A percentile compares a stretch with the other conserved stretches of the same genome.
Evolutionary conservation across 2,329 filamentous ascomycete genomes (phyloP).

Genomic region (Ceratocystis cacaofunesta): DNA sequence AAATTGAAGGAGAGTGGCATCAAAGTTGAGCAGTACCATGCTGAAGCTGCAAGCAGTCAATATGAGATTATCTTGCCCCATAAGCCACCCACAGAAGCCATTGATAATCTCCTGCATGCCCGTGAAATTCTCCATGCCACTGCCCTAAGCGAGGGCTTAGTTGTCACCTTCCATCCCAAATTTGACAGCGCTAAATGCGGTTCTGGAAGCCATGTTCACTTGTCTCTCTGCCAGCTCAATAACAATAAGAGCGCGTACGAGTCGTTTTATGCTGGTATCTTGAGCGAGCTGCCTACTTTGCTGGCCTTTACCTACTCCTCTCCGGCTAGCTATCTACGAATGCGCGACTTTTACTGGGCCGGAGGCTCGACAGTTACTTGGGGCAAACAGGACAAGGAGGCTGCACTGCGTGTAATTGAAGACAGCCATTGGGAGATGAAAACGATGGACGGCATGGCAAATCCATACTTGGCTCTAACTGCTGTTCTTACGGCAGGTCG

Average conservation of each 20-base stretch:
- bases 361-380: slow-evolving; percentile 67
- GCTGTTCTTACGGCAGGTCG: slow-evolving; percentile 24
- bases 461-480: slow-evolving; percentile 50
- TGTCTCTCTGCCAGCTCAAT: slow-evolving; percentile 36
- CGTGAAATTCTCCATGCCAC: slow-evolving; percentile 53
- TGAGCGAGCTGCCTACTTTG: slow-evolving; percentile 51
- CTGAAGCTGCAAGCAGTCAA: slow-evolving; percentile 58
- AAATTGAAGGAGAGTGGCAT: slow-evolving; percentile 48
- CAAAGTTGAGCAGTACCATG: slow-evolving; percentile 55
- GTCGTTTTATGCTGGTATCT: slow-evolving; percentile 57
- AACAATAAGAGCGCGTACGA: background rate
- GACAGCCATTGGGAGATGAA: slow-evolving; percentile 64
- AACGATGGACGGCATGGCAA: slow-evolving; percentile 63
- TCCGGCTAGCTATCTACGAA: slow-evolving; percentile 51
- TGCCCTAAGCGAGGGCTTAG: slow-evolving; percentile 45
- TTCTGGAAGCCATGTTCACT: slow-evolving; percentile 54
- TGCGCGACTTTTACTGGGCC: slow-evolving; percentile 56
- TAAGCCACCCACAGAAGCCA: slow-evolving; percentile 46
- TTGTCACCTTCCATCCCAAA: slow-evolving; percentile 60
- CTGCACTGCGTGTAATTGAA: slow-evolving; percentile 52
- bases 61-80: slow-evolving; percentile 62
- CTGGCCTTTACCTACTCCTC: slow-evolving; percentile 54
- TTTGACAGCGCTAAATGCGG: slow-evolving; percentile 44
- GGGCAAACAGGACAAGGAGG: slow-evolving; percentile 70
- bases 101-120: slow-evolving; percentile 57